Conservation (phyloP, 2,329 filamentous ascomycete species). For the Exutisphaerella laricina region DNA sequence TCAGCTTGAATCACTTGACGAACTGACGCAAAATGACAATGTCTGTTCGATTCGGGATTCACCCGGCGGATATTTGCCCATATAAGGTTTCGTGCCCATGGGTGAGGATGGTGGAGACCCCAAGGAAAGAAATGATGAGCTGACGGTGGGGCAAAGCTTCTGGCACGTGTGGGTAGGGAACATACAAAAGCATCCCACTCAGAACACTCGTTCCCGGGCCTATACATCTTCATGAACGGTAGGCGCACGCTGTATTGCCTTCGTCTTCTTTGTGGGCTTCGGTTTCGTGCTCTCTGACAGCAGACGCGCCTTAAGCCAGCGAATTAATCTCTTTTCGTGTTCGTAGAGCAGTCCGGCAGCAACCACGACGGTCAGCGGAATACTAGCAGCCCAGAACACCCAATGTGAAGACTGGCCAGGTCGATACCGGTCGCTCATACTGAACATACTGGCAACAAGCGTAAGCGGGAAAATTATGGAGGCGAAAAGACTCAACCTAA, state of each 20-base stretch:
- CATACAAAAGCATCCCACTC: no score
- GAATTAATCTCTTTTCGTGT: background rate
- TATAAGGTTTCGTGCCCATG: background rate
- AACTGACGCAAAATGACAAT: background rate
- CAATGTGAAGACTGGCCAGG: constrained; percentile 21
- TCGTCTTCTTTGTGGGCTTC: background rate
- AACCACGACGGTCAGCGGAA: constrained; percentile 16
- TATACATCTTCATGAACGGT: constrained; percentile 1
- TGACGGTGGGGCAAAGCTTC: background rate
- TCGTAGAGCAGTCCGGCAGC: constrained; percentile 5
- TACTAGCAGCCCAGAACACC: constrained; percentile 23
- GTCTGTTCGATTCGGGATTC: background rate
- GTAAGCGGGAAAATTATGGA: constrained; percentile 18
- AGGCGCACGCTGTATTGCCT: background rate
- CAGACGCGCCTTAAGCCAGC: background rate
- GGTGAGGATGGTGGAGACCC: background rate
- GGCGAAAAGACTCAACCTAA: constrained; percentile 22
- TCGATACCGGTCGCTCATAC: constrained; percentile 16
- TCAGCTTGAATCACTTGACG: constrained; percentile 6
- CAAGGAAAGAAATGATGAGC: background rate
- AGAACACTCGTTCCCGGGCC: no score
- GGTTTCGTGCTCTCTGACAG: background rate
- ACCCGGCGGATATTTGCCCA: no score
- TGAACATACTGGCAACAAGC: constrained; percentile 14
- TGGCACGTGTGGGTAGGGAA: background rate